Percentiles rank a stretch among this genome's conserved stretches.
Conservation (phyloP, 2,329 filamentous ascomycete species). For the Alternaria rosae region DNA sequence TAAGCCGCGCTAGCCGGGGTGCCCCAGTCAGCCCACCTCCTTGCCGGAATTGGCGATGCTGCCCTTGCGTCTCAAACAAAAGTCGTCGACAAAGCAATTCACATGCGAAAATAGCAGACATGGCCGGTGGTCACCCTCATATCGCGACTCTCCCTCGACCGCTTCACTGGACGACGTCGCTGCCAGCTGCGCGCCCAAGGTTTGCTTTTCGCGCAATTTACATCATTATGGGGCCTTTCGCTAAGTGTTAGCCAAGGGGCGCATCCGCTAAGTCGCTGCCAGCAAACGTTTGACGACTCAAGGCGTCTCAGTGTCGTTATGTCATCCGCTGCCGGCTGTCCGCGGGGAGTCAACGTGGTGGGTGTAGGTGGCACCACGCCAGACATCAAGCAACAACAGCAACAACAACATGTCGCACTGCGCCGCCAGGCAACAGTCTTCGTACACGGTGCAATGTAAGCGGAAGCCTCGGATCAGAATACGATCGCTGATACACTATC, state of each 20-base stretch:
- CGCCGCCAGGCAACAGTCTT: not conserved
- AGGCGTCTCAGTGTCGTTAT: conserved; percentile 29
- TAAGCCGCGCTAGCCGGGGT: conserved; percentile 13
- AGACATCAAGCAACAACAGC: not conserved
- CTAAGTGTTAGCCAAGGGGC: conserved; percentile 12
- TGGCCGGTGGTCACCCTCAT: not conserved
- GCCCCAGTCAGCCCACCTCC: not conserved
- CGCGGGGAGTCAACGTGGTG: conserved; percentile 2
- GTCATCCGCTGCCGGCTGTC: conserved; percentile 17
- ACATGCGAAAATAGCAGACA: conserved; percentile 5
- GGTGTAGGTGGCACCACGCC: not conserved
- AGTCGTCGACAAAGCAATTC: conserved; percentile 22
- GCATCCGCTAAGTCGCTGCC: conserved; percentile 26
- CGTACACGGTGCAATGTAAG: not conserved
- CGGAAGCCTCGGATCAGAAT: conserved; percentile 17
- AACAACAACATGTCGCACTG: not conserved
- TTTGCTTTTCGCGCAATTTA: conserved; percentile 18
- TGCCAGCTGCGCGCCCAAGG: not conserved
- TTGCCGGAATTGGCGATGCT: conserved; percentile 3
- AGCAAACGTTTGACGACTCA: conserved; percentile 33
- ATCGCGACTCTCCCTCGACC: not conserved
- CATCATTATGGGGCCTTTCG: conserved; percentile 26
- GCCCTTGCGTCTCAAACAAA: conserved; percentile 24
- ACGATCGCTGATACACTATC: not conserved
- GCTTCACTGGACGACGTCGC: not conserved